Evolutionary conservation across 2,329 filamentous ascomycete species (phyloP), one percentile per base, ranked within the genome.

Genomic region (Fusarium redolens): DNA sequence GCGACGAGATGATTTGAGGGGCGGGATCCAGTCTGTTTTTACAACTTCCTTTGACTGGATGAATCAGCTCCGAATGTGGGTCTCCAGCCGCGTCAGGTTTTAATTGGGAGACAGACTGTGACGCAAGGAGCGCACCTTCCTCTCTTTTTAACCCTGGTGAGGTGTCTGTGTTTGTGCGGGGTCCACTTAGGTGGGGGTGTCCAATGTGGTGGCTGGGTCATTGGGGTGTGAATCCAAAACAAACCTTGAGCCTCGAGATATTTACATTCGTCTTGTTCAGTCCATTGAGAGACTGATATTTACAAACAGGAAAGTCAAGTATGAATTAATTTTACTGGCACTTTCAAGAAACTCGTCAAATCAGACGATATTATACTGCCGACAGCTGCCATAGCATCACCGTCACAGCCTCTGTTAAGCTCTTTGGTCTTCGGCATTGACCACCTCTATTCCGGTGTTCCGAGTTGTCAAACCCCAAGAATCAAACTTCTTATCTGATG

Each of bases 1-100:
- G 80, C 81, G 80, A 83, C 81, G 81, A 85, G 81, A 80, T 87
- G 85, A 87, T 86, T 87, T 86, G 86, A 86, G 83, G 83, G 84
- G 79, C 79, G 69, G 79, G 81, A 81, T 81, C 81, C 79, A 79
- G 79, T 79, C 77, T 81, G 80, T 82, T 84, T 73, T 83, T 81
- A 82, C 80, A 78, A 78, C 78, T 85, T 50, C 41, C 78, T 87
- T 68, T 61, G 82, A 86, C 83, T 87, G 85, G 86, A 85, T 86
- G 83, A 85, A 79, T 85, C 81, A 85, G 82, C 83, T 73, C 76
- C 44, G 38, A n/a, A 38, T 67, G 82, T 84, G 83, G 84, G 81
- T 62, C 80, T 9, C 6, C 10, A 31, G 11, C 65, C 73, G 75
- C 76, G 72, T 75, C 69, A 65, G 71, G 61, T 54, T 68, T 61